Percentiles rank a stretch among this genome's conserved stretches.
Evolutionary conservation across 345 rosid genomes (phyloP).

Genomic region (Hibiscus tridactylites): DNA sequence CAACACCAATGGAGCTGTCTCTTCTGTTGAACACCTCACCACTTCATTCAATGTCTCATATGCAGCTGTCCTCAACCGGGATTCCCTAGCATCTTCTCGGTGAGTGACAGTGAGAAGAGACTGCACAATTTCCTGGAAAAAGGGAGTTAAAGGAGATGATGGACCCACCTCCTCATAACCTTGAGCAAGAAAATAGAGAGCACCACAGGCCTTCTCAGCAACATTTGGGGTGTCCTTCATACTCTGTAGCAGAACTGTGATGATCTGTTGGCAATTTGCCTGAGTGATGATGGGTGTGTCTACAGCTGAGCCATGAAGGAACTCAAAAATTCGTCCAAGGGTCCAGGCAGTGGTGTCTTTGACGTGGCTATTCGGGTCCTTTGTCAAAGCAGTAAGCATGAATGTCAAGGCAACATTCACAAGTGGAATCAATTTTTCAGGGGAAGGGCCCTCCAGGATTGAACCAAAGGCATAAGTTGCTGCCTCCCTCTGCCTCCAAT

Average conservation of each 20-base stretch:
- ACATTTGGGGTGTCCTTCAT: constrained; percentile 43
- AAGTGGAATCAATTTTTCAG: constrained; percentile 43
- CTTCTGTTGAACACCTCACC: constrained; percentile 65
- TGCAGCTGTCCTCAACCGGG: constrained; percentile 62
- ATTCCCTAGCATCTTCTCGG: constrained; percentile 70
- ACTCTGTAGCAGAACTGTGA: constrained; percentile 58
- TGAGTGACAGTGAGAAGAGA: constrained; percentile 65
- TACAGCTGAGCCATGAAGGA: constrained; percentile 58
- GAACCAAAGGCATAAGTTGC: constrained; percentile 45
- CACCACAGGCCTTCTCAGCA: constrained; percentile 15
- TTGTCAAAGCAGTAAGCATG: constrained; percentile 47
- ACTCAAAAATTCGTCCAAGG: constrained; percentile 75
- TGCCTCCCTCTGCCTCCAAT: constrained; percentile 49
- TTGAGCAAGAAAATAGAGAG: constrained; percentile 25
- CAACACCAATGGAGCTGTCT: constrained; percentile 56
- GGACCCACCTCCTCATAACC: constrained; percentile 55
- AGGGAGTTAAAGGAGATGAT: constrained; percentile 55
- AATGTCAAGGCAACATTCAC: constrained; percentile 49
- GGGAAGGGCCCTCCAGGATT: constrained; percentile 59
- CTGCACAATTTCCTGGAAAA: constrained; percentile 64
- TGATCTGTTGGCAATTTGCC: constrained; percentile 68
- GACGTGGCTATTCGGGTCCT: constrained; percentile 45
- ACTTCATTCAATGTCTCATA: constrained; percentile 68
- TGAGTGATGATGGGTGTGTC: constrained; percentile 55
- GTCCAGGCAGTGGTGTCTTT: constrained; percentile 60